phyloP scores from a whole-genome alignment of 2,329 filamentous ascomycete genomes.

The Curvularia verruculosa region DNA sequence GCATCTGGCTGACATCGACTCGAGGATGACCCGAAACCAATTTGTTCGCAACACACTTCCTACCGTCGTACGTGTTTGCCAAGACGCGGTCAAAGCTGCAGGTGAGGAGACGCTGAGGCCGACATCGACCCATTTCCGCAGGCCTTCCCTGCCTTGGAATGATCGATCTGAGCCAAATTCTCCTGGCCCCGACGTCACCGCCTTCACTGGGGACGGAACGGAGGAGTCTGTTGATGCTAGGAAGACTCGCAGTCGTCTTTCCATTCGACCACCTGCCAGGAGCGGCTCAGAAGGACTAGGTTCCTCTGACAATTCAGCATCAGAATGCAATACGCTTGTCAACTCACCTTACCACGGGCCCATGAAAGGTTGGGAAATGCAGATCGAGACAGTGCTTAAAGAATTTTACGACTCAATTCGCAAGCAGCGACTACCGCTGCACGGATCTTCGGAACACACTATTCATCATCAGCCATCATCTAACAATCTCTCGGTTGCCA shows the following conservation, averaged over 20 bases:
- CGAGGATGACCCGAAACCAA: conserved; percentile 93
- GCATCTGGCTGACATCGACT: conserved; percentile 91
- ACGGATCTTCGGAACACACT: conserved; percentile 67
- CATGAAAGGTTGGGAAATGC: conserved; percentile 81
- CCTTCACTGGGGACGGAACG: conserved; percentile 34
- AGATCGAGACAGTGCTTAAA: conserved; percentile 89
- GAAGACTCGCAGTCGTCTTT: conserved; percentile 50
- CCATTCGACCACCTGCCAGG: conserved; percentile 49
- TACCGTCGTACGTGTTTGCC: conserved; percentile 77
- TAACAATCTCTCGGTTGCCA: conserved; percentile 71
- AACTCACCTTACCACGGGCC: conserved; percentile 76
- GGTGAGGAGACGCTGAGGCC: conserved; percentile 44
- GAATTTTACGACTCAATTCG: conserved; percentile 90
- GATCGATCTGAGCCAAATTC: conserved; percentile 46
- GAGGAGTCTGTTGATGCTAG: conserved; percentile 47
- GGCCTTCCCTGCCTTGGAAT: conserved; percentile 46
- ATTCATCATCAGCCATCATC: conserved; percentile 55
- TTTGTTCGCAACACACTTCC: conserved; percentile 97
- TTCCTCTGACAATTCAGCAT: conserved; percentile 45
- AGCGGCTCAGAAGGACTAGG: conserved; percentile 45
- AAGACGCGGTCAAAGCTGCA: conserved; percentile 64
- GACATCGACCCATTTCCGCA: conserved; percentile 41
- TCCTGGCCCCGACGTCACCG: conserved; percentile 35
- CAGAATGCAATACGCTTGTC: conserved; percentile 76
- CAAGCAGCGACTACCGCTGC: conserved; percentile 82